Conservation (phyloP, 495 filamentous ascomycete species). For the Apiosordaria backusii region DNA sequence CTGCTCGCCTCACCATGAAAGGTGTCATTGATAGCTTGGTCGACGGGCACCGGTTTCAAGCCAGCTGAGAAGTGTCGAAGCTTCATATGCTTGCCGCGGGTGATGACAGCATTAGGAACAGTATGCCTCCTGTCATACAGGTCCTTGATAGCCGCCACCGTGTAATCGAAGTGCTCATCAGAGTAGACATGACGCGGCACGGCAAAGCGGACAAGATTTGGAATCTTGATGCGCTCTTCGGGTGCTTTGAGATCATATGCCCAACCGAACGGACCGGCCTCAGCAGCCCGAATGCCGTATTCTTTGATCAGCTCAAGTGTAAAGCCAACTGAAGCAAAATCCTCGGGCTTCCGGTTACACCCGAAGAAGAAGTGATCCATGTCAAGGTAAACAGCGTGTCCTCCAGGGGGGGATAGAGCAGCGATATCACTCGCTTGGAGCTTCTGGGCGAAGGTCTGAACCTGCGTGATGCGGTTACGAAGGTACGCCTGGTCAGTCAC, state of each 20-base stretch:
- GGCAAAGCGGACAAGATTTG: constrained; percentile 9
- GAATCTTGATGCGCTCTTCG: constrained; percentile 4
- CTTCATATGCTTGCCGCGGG: constrained; percentile 10
- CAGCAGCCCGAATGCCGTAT: constrained; percentile 8
- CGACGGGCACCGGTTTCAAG: constrained; percentile 3
- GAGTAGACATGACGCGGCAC: constrained; percentile 6
- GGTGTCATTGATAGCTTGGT: constrained; percentile 2
- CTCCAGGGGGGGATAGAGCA: background rate
- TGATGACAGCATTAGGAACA: constrained; percentile 9
- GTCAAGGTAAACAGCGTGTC: constrained; percentile 6
- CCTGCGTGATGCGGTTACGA: constrained; percentile 7
- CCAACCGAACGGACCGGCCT: constrained; percentile 7
- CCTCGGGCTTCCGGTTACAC: constrained; percentile 4
- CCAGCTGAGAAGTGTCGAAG: constrained; percentile 13
- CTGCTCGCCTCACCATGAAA: background rate
- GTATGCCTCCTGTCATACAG: constrained; percentile 9
- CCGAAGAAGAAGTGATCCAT: constrained; percentile 10
- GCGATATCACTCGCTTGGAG: constrained; percentile 5
- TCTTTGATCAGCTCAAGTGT: constrained; percentile 7
- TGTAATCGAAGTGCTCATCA: constrained; percentile 9
- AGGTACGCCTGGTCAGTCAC: constrained; percentile 10
- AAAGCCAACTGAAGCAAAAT: constrained; percentile 8
- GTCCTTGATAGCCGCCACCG: constrained; percentile 4
- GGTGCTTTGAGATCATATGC: constrained; percentile 1
- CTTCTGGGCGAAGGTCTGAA: constrained; percentile 10